phyloP scores from a whole-genome alignment of 139 green algal species.

The Picochlorum sp. region DNA sequence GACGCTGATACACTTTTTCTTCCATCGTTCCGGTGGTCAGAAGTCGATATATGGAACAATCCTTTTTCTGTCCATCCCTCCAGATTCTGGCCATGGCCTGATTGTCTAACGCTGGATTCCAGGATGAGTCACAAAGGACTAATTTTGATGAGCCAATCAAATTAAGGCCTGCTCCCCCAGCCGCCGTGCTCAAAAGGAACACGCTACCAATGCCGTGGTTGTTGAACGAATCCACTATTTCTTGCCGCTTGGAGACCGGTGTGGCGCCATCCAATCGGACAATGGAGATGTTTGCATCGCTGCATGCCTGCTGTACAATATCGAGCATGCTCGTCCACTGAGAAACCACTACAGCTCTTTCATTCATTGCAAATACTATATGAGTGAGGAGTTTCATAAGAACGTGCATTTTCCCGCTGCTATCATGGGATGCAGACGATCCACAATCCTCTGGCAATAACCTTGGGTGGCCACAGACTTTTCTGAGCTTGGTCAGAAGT shows the following conservation, averaged over 20 bases:
- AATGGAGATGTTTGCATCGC: slow-evolving; percentile 11
- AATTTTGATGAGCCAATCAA: slow-evolving; percentile 70
- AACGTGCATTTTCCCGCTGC: slow-evolving; percentile 49
- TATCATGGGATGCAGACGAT: background rate
- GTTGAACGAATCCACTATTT: slow-evolving; percentile 75
- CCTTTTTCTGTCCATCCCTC: slow-evolving; percentile 71
- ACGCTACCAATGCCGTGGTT: slow-evolving; percentile 37
- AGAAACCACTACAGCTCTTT: slow-evolving; percentile 60
- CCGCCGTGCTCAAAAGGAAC: slow-evolving; percentile 76
- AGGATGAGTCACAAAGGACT: slow-evolving; percentile 59
- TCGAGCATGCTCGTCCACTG: slow-evolving; percentile 64
- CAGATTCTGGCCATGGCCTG: slow-evolving; percentile 76
- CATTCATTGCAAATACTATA: slow-evolving; percentile 16
- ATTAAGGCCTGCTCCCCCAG: slow-evolving; percentile 84
- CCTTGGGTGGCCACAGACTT: slow-evolving; percentile 68
- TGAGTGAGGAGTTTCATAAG: slow-evolving; percentile 42
- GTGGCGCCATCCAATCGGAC: slow-evolving; percentile 69
- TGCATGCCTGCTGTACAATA: slow-evolving; percentile 37
- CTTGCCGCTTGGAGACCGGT: slow-evolving; percentile 49
- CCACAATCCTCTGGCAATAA: slow-evolving; percentile 24
- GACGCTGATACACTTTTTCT: slow-evolving; percentile 85
- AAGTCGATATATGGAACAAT: slow-evolving; percentile 69
- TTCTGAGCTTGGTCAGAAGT: slow-evolving; percentile 48
- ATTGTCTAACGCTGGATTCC: slow-evolving; percentile 60
- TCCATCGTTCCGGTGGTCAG: slow-evolving; percentile 75